Evolutionary conservation across 768 basidiomycete genomes (phyloP).

Genomic region (Tephrocybe sp.): DNA sequence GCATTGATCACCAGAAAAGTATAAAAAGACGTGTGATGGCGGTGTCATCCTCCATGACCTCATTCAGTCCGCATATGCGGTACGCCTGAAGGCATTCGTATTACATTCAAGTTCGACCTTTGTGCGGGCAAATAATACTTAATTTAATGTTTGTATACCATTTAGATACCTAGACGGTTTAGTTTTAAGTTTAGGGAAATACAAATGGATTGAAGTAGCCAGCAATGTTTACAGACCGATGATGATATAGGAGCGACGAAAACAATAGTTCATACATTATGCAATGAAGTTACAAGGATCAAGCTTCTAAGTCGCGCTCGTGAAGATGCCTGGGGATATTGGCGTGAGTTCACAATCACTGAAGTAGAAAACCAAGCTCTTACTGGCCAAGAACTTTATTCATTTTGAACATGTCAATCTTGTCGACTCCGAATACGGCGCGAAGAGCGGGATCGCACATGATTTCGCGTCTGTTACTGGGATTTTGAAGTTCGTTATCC

Average conservation of each 20-base stretch:
- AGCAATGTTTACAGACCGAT: neutral
- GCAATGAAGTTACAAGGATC: neutral
- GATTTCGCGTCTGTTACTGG: conserved; percentile 79
- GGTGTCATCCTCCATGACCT: conserved; percentile 2
- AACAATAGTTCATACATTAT: conserved; percentile 3
- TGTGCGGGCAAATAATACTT: conserved; percentile 1
- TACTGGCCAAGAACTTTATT: conserved; percentile 86
- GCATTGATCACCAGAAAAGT: neutral
- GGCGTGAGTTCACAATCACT: neutral
- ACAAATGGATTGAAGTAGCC: conserved; percentile 6
- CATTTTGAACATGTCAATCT: conserved; percentile 93
- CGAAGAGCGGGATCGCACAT: conserved; percentile 72
- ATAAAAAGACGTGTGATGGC: neutral
- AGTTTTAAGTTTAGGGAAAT: conserved; percentile 15
- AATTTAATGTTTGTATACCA: neutral
- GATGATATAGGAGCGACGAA: neutral
- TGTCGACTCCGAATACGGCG: conserved; percentile 76
- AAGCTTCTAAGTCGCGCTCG: conserved; percentile 16
- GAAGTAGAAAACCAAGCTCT: conserved; percentile 20
- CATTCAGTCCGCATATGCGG: neutral
- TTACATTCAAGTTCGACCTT: neutral
- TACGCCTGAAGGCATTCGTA: neutral
- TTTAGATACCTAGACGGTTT: neutral
- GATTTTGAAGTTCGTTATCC: conserved; percentile 78
- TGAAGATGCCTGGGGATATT: conserved; percentile 32